Percentiles rank a stretch among this genome's conserved stretches.
These are phyloP conservation scores for Massariosphaeria phaeospora DNA, from an alignment of 495 filamentous ascomycete genomes.

Conservation along the genomic window DNA sequence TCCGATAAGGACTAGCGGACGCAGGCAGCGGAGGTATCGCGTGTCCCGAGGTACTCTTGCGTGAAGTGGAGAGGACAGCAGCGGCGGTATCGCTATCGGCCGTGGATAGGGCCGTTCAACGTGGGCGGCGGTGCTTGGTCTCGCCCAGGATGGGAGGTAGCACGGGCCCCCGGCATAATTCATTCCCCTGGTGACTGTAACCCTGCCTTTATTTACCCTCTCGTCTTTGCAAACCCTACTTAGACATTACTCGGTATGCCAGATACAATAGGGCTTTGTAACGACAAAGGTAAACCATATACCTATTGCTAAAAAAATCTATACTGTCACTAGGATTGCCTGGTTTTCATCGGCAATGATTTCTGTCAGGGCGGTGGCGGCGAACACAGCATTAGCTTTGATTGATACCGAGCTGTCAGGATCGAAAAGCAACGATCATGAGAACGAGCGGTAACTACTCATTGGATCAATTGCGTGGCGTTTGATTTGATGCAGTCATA, in stretches of 20 bases:
- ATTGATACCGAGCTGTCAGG: conserved; percentile 14
- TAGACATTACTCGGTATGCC: no score
- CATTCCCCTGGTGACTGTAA: no score
- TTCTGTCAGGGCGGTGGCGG: no score
- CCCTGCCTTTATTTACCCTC: no score
- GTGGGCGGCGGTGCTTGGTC: conserved; percentile 20
- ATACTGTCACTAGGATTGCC: no score
- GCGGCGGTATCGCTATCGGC: not conserved
- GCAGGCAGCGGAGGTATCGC: not conserved
- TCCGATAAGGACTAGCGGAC: conserved; percentile 21
- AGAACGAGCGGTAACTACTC: not conserved
- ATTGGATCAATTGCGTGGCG: not conserved
- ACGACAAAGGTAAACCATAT: no score
- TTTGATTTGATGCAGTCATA: conserved; percentile 18
- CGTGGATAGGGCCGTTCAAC: conserved; percentile 8
- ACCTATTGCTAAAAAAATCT: no score
- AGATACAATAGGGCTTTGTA: no score
- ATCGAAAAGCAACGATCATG: not conserved
- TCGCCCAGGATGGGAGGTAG: conserved; percentile 17
- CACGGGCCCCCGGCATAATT: no score
- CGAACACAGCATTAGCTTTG: conserved; percentile 18
- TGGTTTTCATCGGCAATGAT: no score
- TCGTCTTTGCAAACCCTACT: no score
- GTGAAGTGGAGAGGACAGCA: not conserved
- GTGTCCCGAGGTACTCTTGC: conserved; percentile 10